phyloP scores from a whole-genome alignment of 768 basidiomycete species.

The Terana coerulea region DNA sequence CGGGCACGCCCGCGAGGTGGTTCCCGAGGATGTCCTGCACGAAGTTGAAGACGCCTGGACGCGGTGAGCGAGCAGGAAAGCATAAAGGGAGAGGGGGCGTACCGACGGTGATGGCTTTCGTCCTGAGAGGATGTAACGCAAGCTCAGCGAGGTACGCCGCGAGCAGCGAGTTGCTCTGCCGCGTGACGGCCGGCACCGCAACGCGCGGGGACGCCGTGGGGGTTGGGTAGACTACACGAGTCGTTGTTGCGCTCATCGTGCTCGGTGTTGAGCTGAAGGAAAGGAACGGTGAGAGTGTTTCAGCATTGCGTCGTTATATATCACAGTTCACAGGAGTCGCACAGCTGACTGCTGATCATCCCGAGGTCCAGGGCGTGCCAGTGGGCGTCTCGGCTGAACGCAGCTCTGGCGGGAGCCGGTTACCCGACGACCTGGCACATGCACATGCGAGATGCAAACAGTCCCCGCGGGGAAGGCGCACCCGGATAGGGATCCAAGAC shows the following conservation, averaged over 20 bases:
- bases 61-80: not conserved
- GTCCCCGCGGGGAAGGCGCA: not conserved
- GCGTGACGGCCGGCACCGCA: not conserved
- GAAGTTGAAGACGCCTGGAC: constrained; percentile 35
- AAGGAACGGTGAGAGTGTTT: not conserved
- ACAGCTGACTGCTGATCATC: not conserved
- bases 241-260: constrained; percentile 11
- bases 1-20: constrained; percentile 60
- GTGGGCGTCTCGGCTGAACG: too few relatives aligned
- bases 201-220: not conserved
- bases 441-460: not conserved
- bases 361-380: too few relatives aligned
- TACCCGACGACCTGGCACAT: not conserved
- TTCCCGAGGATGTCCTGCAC: constrained; percentile 82
- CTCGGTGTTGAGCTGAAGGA: not conserved
- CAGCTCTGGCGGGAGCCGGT: not conserved
- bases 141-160: constrained; percentile 67
- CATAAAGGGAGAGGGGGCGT: constrained; percentile 10
- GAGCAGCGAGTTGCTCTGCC: constrained; percentile 1
- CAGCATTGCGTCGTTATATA: not conserved
- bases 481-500: not conserved
- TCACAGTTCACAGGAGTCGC: not conserved
- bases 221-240: not conserved
- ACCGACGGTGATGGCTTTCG: constrained; percentile 79
- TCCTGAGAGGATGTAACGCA: constrained; percentile 65